Conservation (phyloP, 495 filamentous ascomycete species). For the Hypoxylon lenormandii region DNA sequence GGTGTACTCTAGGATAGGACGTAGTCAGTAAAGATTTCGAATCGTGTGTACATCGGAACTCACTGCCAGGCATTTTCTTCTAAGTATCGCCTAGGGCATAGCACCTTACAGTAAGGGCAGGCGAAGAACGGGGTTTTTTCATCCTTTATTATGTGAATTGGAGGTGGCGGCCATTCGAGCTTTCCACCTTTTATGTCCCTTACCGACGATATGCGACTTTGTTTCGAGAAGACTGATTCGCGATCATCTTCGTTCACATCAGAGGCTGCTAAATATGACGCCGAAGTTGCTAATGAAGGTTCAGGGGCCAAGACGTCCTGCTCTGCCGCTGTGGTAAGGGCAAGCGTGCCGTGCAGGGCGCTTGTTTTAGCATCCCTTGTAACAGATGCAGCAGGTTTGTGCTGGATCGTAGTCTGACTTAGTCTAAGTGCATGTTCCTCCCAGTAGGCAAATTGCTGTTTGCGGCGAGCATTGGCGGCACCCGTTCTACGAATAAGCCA, state of each 20-base stretch:
- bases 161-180: conserved; percentile 23
- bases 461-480: conserved; percentile 35
- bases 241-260: not conserved
- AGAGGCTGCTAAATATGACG: not conserved
- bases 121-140: too few species aligned
- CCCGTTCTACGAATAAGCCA: conserved; percentile 39
- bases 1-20: conserved; percentile 33
- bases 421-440: conserved; percentile 34
- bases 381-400: not conserved
- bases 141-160: conserved; percentile 1
- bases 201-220: conserved; percentile 14
- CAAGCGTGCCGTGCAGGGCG: not conserved
- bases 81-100: conserved; percentile 34
- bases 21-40: not conserved
- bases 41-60: not conserved
- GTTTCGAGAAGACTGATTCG: conserved; percentile 20
- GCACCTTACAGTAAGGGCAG: conserved; percentile 41
- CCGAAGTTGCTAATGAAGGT: conserved; percentile 8
- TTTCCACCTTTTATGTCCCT: not conserved
- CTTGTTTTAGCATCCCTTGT: not conserved
- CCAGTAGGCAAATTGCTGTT: conserved; percentile 50
- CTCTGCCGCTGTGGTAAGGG: not conserved
- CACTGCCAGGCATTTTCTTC: conserved; percentile 23
- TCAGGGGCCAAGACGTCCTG: not conserved
- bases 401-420: conserved; percentile 13